Conservation (phyloP, 2,329 filamentous ascomycete species). For the Colletotrichum brevisporum region DNA sequence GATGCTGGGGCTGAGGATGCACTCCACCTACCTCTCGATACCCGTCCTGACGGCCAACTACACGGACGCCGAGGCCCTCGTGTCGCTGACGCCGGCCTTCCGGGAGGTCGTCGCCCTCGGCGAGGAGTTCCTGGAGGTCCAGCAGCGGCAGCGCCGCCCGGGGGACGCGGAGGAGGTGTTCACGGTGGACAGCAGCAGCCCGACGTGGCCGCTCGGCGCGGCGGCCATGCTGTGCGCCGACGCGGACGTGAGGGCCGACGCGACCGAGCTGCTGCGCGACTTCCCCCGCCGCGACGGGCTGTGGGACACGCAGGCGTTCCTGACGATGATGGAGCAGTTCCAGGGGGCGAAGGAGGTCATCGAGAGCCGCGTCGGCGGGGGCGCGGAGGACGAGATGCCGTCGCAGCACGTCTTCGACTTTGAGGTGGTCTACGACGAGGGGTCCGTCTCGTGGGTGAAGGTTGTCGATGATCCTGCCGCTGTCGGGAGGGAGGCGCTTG, state of each 20-base stretch:
- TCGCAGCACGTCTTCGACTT: slow-evolving; percentile 16
- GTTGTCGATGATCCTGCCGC: slow-evolving; percentile 15
- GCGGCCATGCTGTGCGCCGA: slow-evolving; percentile 58
- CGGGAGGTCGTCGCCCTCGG: slow-evolving; percentile 36
- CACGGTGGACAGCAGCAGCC: slow-evolving; percentile 42
- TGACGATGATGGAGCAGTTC: slow-evolving; percentile 48
- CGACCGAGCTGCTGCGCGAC: slow-evolving; percentile 55
- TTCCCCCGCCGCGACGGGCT: slow-evolving; percentile 61
- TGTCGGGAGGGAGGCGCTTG: background rate
- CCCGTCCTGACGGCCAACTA: slow-evolving; percentile 47
- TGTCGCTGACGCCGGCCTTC: slow-evolving; percentile 57
- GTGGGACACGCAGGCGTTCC: slow-evolving; percentile 57
- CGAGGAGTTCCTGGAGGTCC: slow-evolving; percentile 17
- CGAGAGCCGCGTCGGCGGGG: background rate
- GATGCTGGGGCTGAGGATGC: slow-evolving; percentile 23
- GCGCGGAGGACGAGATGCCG: background rate
- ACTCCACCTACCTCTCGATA: slow-evolving; percentile 42
- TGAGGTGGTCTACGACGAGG: slow-evolving; percentile 35
- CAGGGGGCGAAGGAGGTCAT: background rate
- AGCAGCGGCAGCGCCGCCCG: background rate
- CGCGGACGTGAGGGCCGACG: slow-evolving; percentile 53
- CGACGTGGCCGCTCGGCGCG: slow-evolving; percentile 58
- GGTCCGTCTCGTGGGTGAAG: slow-evolving; percentile 33
- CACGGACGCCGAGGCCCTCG: slow-evolving; percentile 52
- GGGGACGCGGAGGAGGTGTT: slow-evolving; percentile 16